Conservation (phyloP, 495 filamentous ascomycete genomes). For the Penicillium herquei region DNA sequence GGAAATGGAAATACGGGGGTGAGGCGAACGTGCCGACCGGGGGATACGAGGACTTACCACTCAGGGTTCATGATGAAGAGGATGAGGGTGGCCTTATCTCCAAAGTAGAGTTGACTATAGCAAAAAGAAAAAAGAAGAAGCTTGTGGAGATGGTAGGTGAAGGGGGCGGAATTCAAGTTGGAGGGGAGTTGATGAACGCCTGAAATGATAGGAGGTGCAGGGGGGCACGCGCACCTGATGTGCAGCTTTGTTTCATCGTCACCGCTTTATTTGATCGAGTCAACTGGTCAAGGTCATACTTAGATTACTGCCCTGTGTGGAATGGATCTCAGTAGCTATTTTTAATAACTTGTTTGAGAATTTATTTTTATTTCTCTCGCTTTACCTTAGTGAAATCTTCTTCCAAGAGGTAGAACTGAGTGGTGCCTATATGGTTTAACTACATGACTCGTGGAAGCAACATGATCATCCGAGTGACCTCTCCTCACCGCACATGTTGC, state of each 20-base stretch:
- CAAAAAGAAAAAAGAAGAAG: constrained; percentile 3
- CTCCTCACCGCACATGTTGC: constrained; percentile 6
- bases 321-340: not conserved
- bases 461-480: not conserved
- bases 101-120: constrained; percentile 11
- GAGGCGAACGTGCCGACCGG: constrained; percentile 4
- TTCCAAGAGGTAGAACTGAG: too few species aligned
- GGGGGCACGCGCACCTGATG: constrained; percentile 30
- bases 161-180: constrained; percentile 8
- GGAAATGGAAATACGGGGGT: constrained; percentile 18
- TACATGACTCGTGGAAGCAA: too few species aligned
- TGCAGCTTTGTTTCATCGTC: constrained; percentile 31
- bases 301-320: not conserved
- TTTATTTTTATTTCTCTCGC: not conserved
- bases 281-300: too few species aligned
- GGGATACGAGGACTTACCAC: constrained; percentile 62
- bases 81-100: not conserved
- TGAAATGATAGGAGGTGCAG: constrained; percentile 40
- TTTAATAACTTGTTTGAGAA: not conserved
- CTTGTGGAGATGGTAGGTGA: constrained; percentile 12
- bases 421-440: too few species aligned
- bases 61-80: constrained; percentile 78
- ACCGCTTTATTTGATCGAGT: not conserved
- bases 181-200: constrained; percentile 27
- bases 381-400: not conserved